A percentile compares a stretch with the other conserved stretches of the same genome.
Conservation (phyloP, 1,284 basidiomycete genomes). For the Fomitopsis schrenkii region DNA sequence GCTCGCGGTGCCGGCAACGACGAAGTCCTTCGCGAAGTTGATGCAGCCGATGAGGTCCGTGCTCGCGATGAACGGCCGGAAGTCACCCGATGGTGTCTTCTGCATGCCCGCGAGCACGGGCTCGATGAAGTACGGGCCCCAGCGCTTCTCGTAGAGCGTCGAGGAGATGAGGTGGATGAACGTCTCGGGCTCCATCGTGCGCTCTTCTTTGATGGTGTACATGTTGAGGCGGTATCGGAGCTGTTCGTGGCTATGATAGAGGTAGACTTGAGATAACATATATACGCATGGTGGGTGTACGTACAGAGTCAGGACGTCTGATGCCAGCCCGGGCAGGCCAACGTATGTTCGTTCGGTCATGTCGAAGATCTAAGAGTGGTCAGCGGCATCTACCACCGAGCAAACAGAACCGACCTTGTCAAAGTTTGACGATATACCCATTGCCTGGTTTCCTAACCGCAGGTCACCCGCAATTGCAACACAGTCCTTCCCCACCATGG, state of each 20-base stretch:
- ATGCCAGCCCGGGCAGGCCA: constrained; percentile 90
- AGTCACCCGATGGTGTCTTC: constrained; percentile 67
- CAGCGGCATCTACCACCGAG: background rate
- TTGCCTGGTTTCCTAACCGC: constrained; percentile 86
- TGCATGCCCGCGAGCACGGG: constrained; percentile 93
- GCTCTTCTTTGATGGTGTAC: constrained; percentile 99
- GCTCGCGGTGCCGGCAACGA: constrained; percentile 92
- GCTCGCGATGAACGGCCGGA: constrained; percentile 93
- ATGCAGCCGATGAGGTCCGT: constrained; percentile 97
- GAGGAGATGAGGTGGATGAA: constrained; percentile 96
- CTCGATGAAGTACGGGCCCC: constrained; percentile 96
- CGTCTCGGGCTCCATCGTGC: constrained; percentile 94
- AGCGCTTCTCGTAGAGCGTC: constrained; percentile 96
- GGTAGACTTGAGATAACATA: no score
- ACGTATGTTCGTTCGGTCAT: constrained; percentile 92
- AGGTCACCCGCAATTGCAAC: constrained; percentile 98
- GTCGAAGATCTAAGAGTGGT: constrained; percentile 74
- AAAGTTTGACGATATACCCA: constrained; percentile 90
- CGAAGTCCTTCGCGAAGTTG: constrained; percentile 96
- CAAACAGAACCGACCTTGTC: constrained; percentile 67
- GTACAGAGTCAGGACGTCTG: constrained; percentile 89
- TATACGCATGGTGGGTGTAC: background rate
- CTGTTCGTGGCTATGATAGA: constrained; percentile 66
- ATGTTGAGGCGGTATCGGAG: constrained; percentile 96
- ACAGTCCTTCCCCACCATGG: constrained; percentile 99